phyloP scores from a whole-genome alignment of 768 basidiomycete genomes.

The Hirschioporus abietinus region DNA sequence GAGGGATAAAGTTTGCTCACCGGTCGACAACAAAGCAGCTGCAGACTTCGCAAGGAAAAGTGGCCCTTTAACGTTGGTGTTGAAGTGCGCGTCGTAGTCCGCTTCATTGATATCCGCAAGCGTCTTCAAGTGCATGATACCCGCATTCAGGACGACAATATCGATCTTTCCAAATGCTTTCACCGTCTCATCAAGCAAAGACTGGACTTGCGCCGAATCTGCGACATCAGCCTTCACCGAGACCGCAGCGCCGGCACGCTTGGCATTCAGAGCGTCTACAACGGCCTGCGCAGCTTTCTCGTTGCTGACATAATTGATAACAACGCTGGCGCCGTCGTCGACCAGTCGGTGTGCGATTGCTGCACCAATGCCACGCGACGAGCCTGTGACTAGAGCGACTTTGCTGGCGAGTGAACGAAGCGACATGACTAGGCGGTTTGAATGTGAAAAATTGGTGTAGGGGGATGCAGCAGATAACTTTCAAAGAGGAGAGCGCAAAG shows the following conservation, averaged over 20 bases:
- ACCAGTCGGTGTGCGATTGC: constrained; percentile 49
- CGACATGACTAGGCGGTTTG: neutral
- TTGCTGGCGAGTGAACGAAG: constrained; percentile 30
- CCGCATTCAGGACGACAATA: constrained; percentile 56
- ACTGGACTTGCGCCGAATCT: constrained; percentile 40
- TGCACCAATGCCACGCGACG: constrained; percentile 56
- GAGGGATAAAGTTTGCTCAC: constrained; percentile 25
- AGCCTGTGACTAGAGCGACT: constrained; percentile 57
- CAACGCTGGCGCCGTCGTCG: constrained; percentile 49
- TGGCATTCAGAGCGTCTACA: constrained; percentile 39
- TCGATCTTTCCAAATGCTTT: constrained; percentile 48
- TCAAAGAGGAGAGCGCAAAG: too few relatives aligned
- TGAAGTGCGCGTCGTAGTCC: constrained; percentile 46
- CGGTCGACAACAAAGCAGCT: constrained; percentile 34
- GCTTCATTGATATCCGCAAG: constrained; percentile 47
- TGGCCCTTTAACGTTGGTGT: constrained; percentile 55
- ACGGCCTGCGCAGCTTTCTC: constrained; percentile 38
- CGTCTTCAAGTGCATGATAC: constrained; percentile 46
- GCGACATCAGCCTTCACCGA: constrained; percentile 49
- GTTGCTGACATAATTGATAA: constrained; percentile 49
- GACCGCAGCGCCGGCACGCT: constrained; percentile 38
- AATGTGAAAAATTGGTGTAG: neutral
- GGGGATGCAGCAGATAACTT: too few relatives aligned
- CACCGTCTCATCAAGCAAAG: constrained; percentile 42
- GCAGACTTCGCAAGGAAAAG: constrained; percentile 49